Evolutionary conservation across 225 moss, liverwort and hornwort genomes (phyloP), one percentile per base, ranked within the genome.

Genomic region (Ulota crispa): DNA sequence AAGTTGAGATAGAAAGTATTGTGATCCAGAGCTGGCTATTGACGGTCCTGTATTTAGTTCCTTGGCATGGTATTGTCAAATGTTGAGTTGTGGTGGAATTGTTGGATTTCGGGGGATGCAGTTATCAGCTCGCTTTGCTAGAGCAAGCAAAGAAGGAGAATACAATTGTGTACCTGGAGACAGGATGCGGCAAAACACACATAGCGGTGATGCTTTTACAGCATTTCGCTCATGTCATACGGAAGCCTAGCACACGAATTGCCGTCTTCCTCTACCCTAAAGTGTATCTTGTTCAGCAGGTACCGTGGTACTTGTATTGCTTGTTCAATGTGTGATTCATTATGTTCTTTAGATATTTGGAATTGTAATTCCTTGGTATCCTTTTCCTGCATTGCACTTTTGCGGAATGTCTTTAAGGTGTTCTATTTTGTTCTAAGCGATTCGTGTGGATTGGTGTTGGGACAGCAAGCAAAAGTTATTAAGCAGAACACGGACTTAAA

Each of bases 161-260:
- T 72, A 89, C 78, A 21, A 99, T 96, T 24, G 87, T 95, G 60
- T 93, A 91, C 67, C 81, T 99, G 88, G 96, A 96, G 87, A 96
- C 99, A 68, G 99, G 99, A 66, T 85, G 87, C 53, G 96, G 99
- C 30, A 99, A 99, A 86, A 99, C 99, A 26, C 87, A 89, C 71
- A 88, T 99, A 66, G 87, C 91, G 55, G 93, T 94, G 61, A 89
- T 97, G 87, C 87, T 95, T 71, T 84, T 94, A 63, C 72, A 88
- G 20, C 90, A 92, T 76, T 76, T 94, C 18, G 88, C 93, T 59
- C 81, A 89, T 71, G 81, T 82, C 27, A 93, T 96, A 67, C 93
- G 93, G 57, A 96, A 93, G 78, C 96, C 99, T 39, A 93, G 91
- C 77, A 55, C 77, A 55, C 83, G 89, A 64, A 57, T 93, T 76